Percentiles rank a stretch among this genome's conserved stretches.
Evolutionary conservation across 176 grass and related monocot genomes (phyloP).

Genomic region (Urochloa ruziziensis): DNA sequence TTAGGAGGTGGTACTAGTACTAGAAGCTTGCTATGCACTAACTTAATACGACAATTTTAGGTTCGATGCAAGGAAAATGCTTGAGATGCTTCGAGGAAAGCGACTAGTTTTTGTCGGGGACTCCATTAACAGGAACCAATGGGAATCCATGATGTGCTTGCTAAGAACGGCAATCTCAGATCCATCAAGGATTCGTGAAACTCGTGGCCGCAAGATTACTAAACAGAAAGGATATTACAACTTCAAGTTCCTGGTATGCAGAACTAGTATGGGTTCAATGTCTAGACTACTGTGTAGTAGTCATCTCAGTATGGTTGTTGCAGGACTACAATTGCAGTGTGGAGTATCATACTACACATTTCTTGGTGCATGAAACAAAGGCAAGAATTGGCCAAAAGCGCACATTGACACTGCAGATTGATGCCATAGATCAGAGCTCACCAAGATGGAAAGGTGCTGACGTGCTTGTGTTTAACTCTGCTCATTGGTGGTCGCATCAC

Average conservation of each 20-base stretch:
- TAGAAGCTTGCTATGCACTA: neutral
- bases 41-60: constrained; percentile 34
- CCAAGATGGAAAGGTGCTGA: constrained; percentile 77
- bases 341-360: constrained; percentile 85
- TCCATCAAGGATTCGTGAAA: constrained; percentile 67
- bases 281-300: neutral
- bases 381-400: constrained; percentile 58
- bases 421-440: constrained; percentile 67
- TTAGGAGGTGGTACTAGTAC: neutral
- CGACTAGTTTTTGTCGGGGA: constrained; percentile 80
- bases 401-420: constrained; percentile 50
- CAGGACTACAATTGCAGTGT: constrained; percentile 94
- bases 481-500: constrained; percentile 96
- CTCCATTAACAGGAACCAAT: constrained; percentile 94
- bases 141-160: constrained; percentile 98
- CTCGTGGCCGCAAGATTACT: constrained; percentile 56
- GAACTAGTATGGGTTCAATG: constrained; percentile 21
- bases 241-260: constrained; percentile 64
- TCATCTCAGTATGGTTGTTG: constrained; percentile 16
- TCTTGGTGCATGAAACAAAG: constrained; percentile 86
- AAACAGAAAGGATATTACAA: constrained; percentile 82
- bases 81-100: constrained; percentile 70
- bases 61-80: constrained; percentile 66
- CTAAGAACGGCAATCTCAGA: constrained; percentile 52
- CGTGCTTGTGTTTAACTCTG: constrained; percentile 92